phyloP scores from a whole-genome alignment of 441 rosid species.

The Isatis lusitanica region DNA sequence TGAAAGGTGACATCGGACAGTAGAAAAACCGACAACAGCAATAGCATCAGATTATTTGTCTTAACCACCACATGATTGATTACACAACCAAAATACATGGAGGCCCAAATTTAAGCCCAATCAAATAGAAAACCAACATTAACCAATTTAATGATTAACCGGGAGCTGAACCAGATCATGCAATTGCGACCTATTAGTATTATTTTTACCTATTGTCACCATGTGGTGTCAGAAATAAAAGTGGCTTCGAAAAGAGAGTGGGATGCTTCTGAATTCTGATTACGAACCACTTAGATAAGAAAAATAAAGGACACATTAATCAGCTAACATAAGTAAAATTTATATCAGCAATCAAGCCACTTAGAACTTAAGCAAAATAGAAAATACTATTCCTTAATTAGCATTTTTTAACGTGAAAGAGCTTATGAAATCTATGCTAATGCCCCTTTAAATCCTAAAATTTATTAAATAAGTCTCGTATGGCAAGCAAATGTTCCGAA shows the following conservation, averaged over 20 bases:
- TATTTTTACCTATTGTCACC: background rate
- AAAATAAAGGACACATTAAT: background rate
- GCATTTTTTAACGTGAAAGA: background rate
- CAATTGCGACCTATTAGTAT: background rate
- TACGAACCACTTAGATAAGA: background rate
- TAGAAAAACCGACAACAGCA: background rate
- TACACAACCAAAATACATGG: background rate
- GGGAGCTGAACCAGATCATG: background rate
- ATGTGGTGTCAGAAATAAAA: constrained; percentile 12
- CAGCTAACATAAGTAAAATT: too few species aligned
- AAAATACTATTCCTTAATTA: background rate
- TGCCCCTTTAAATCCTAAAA: background rate
- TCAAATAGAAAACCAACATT: background rate
- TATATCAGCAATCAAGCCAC: background rate
- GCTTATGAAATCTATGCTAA: background rate
- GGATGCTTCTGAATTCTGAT: background rate
- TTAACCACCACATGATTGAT: background rate
- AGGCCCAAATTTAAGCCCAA: background rate
- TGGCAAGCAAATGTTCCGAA: background rate
- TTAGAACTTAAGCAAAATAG: background rate
- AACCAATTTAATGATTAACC: background rate
- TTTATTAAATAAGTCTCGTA: background rate
- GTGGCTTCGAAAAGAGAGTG: background rate
- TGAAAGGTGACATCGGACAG: background rate
- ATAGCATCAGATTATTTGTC: background rate